These are phyloP conservation scores for Sphaerostilbella broomeana DNA, from an alignment of 2,329 filamentous ascomycete genomes.

Conservation along the genomic window DNA sequence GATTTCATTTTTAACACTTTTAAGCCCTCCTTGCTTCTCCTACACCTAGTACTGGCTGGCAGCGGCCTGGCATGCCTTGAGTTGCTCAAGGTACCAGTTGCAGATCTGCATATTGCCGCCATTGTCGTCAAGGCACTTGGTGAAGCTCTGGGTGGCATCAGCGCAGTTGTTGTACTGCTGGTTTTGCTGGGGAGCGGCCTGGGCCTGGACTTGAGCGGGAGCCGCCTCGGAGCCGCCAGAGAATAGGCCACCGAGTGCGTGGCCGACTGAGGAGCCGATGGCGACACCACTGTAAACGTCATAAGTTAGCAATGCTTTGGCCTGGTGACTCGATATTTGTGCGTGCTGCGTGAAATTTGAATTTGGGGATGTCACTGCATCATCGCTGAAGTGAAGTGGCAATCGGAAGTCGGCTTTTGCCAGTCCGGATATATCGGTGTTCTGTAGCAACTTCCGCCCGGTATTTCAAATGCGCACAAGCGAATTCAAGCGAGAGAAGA, in stretches of 20 bases:
- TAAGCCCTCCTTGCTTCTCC: conserved; percentile 4
- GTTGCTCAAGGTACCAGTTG: conserved; percentile 96
- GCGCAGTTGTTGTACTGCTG: conserved; percentile 63
- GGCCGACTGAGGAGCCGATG: conserved; percentile 89
- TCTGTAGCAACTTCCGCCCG: too few relatives aligned
- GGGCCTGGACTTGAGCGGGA: conserved; percentile 39
- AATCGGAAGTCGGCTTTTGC: too few relatives aligned
- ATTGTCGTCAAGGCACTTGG: conserved; percentile 94
- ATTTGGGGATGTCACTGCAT: background rate
- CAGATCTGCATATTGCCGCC: conserved; percentile 91
- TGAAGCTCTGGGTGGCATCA: conserved; percentile 76
- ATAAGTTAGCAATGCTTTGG: background rate
- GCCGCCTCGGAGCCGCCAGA: conserved; percentile 58
- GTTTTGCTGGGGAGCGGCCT: conserved; percentile 40
- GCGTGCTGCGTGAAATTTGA: background rate
- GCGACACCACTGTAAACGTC: conserved; percentile 70
- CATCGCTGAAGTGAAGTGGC: too few relatives aligned
- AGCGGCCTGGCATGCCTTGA: conserved; percentile 81
- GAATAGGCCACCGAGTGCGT: conserved; percentile 89
- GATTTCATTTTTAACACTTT: background rate
- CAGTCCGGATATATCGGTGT: background rate
- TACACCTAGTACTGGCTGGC: conserved; percentile 65
- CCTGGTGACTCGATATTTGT: too few relatives aligned
- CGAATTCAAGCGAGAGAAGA: background rate
- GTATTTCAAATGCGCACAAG: background rate